Evolutionary conservation across 805 yeast species (phyloP).

Genomic region (Clavispora fructus): DNA sequence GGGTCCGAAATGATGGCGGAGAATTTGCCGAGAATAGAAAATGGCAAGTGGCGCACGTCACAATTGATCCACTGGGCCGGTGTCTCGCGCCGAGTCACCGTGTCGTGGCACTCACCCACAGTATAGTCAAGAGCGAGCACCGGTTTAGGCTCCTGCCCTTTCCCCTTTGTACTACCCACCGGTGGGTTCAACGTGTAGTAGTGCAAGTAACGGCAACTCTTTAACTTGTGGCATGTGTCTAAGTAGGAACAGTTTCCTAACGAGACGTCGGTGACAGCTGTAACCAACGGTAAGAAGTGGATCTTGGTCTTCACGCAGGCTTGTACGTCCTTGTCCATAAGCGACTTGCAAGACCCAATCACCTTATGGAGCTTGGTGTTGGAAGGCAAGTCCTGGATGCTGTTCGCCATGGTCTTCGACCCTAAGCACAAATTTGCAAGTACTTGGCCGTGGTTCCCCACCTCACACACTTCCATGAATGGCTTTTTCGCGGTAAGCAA

Average conservation of each 20-base stretch:
- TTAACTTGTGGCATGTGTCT: slow-evolving; percentile 88
- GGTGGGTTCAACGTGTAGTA: slow-evolving; percentile 51
- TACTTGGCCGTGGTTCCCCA: slow-evolving; percentile 25
- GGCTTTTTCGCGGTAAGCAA: slow-evolving; percentile 35
- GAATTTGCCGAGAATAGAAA: slow-evolving; percentile 68
- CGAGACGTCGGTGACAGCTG: slow-evolving; percentile 55
- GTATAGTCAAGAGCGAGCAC: slow-evolving; percentile 36
- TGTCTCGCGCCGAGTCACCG: slow-evolving; percentile 24
- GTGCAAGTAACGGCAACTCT: slow-evolving; percentile 76
- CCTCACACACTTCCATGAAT: slow-evolving; percentile 48
- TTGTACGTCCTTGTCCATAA: slow-evolving; percentile 9
- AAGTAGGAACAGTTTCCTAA: slow-evolving; percentile 91
- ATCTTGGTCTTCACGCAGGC: slow-evolving; percentile 16
- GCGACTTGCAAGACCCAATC: slow-evolving; percentile 10
- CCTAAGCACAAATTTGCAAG: slow-evolving; percentile 16
- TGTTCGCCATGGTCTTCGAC: slow-evolving; percentile 11
- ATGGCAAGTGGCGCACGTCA: slow-evolving; percentile 72
- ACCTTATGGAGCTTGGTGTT: slow-evolving; percentile 11
- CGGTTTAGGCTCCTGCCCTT: background rate
- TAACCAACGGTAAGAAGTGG: slow-evolving; percentile 23
- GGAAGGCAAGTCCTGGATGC: slow-evolving; percentile 12
- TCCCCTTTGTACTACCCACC: background rate
- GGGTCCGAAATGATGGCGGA: slow-evolving; percentile 87
- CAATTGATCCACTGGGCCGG: slow-evolving; percentile 87
- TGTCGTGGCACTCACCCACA: slow-evolving; percentile 42